Percentiles rank a stretch among this genome's conserved stretches.
Evolutionary conservation across 345 rosid genomes (phyloP).

Genomic region (Boechera divaricarpa): DNA sequence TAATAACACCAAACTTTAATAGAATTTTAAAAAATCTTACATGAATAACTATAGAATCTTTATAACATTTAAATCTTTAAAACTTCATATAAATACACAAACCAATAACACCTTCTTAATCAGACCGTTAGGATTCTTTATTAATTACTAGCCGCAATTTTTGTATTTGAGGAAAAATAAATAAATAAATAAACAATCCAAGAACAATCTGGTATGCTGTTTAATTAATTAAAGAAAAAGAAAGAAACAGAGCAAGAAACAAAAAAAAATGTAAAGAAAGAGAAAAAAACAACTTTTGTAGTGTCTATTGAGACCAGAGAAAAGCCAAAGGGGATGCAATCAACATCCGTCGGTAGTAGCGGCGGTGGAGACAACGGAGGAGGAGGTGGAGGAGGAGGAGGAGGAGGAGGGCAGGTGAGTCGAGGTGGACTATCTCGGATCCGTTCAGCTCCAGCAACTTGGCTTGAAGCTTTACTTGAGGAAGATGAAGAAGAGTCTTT

Average conservation of each 20-base stretch:
- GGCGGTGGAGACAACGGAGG: conserved; percentile 49
- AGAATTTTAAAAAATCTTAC: no score
- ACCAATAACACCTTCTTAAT: not conserved
- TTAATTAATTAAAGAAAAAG: conserved; percentile 11
- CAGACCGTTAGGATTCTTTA: conserved; percentile 29
- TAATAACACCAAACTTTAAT: no score
- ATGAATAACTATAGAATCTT: no score
- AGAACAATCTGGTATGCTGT: conserved; percentile 24
- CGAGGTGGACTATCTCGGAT: conserved; percentile 65
- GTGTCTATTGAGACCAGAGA: conserved; percentile 19
- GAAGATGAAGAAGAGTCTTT: conserved; percentile 75
- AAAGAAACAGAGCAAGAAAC: not conserved
- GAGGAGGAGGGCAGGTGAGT: conserved; percentile 51
- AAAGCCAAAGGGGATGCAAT: conserved; percentile 50
- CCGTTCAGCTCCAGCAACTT: conserved; percentile 76
- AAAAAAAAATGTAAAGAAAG: not conserved
- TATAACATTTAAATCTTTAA: no score
- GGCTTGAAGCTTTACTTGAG: conserved; percentile 75
- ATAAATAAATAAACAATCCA: not conserved
- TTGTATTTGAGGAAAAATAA: not conserved
- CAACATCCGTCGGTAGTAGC: conserved; percentile 56
- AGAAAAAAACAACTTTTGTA: not conserved
- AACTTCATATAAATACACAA: no score
- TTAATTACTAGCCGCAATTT: conserved; percentile 22
- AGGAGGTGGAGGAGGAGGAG: conserved; percentile 22